Percentiles rank a stretch among this genome's conserved stretches.
Conservation (phyloP, 805 yeast species). For the Zygosaccharomyces bisporus region DNA sequence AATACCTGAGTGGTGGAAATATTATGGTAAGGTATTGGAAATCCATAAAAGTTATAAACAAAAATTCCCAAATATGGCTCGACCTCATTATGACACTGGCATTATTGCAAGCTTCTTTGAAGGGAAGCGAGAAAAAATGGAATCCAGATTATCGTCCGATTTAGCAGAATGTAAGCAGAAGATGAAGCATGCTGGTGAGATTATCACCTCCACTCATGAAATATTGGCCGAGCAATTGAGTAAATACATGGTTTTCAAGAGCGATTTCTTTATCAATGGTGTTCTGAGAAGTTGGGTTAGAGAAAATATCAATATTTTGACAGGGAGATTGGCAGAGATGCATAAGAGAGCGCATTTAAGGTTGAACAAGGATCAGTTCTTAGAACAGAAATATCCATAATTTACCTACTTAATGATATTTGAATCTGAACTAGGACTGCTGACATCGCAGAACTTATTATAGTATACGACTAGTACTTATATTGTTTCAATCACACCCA, state of each 20-base stretch:
- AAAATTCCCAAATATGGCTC: conserved; percentile 26
- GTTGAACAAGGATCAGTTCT: neutral
- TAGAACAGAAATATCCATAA: neutral
- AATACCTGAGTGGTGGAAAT: conserved; percentile 45
- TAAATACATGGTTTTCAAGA: conserved; percentile 51
- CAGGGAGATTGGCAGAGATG: conserved; percentile 12
- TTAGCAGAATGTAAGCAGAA: conserved; percentile 41
- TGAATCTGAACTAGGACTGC: too few species aligned
- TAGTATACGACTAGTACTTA: neutral
- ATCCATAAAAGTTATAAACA: conserved; percentile 35
- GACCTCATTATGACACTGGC: conserved; percentile 20
- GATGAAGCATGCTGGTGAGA: conserved; percentile 43
- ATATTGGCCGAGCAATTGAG: conserved; percentile 59
- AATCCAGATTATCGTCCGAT: conserved; percentile 40
- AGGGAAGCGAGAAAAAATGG: conserved; percentile 47
- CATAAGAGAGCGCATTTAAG: conserved; percentile 2
- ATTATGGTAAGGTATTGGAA: conserved; percentile 41
- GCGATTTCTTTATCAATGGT: conserved; percentile 34
- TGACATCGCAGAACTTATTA: too few species aligned
- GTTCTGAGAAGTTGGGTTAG: conserved; percentile 15
- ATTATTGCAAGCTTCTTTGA: conserved; percentile 44
- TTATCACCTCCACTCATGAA: conserved; percentile 56
- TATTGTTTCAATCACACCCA: neutral
- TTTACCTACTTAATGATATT: neutral
- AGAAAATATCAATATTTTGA: conserved; percentile 16